Evolutionary conservation across 148 eudicot genomes (phyloP).

Genomic region (Drosera capensis): DNA sequence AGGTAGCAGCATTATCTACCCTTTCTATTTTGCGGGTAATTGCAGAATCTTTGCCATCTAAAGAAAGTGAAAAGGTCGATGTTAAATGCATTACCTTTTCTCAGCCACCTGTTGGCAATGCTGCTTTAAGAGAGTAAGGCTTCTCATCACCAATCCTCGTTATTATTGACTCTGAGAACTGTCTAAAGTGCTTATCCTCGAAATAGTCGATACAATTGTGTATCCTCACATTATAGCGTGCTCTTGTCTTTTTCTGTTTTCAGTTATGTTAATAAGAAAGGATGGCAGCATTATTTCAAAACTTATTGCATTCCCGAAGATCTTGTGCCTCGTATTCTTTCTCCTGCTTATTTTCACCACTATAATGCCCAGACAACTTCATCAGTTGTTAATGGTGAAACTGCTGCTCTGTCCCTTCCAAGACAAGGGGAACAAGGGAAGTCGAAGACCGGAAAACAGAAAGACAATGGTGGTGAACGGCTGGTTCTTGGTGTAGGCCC

Average conservation of each 20-base stretch:
- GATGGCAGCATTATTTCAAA: constrained; percentile 91
- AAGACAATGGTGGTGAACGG: constrained; percentile 59
- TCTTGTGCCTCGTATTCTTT: constrained; percentile 78
- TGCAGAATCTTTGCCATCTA: constrained; percentile 43
- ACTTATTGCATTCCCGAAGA: constrained; percentile 98
- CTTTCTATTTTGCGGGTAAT: constrained; percentile 89
- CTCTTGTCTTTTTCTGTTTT: constrained; percentile 3
- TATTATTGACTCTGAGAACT: background rate
- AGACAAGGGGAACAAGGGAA: constrained; percentile 24
- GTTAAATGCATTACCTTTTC: constrained; percentile 97
- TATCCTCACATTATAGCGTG: background rate
- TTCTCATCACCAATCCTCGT: background rate
- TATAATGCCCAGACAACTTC: constrained; percentile 44
- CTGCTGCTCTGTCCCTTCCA: constrained; percentile 15
- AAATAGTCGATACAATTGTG: background rate
- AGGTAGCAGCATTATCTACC: constrained; percentile 98
- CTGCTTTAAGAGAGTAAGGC: constrained; percentile 91
- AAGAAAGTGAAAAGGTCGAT: constrained; percentile 63
- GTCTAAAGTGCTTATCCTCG: constrained; percentile 1
- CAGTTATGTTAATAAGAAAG: constrained; percentile 86
- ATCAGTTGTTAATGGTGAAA: constrained; percentile 17
- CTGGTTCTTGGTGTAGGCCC: constrained; percentile 94
- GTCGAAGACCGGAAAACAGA: constrained; percentile 29
- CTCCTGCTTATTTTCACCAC: constrained; percentile 98
- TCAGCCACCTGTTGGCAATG: constrained; percentile 99